Base-by-base conservation (phyloP, 176 grass and related monocot genomes). In the Carex scoparia region DNA sequence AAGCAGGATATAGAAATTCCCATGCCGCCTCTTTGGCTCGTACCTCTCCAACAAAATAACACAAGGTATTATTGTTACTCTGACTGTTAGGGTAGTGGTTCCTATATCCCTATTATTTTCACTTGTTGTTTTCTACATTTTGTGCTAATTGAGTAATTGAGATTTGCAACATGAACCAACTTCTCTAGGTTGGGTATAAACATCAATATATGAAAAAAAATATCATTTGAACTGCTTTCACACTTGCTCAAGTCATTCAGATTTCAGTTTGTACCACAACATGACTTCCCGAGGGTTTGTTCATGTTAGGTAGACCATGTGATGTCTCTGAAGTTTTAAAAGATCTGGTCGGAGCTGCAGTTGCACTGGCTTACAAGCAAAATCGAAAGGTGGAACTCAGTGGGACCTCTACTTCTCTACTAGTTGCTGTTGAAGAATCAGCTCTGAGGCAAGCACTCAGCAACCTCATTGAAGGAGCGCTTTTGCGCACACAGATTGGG, bases 381-480 rank as follows among this genome's bases (percentile, higher is more conserved):
- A 85, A 92, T 27, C 78, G 90, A 38, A 84, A 61, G 58, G 55
- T 95, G 86, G 87, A 92, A 81, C 53, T 92, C 48, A 89, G 23
- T 72, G 90, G 73, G 77, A 87, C 84, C 53, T 70, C 82, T 60
- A 69, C 80, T 73, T 70, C 83, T 27, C 73, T 92, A 23, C 79
- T 82, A 88, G 93, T 95, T 84, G 79, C 79, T 57, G 90, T 95
- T 23, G 90, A 95, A 86, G 90, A 92, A 86, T 89, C 89, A 68
- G 83, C 89, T 89, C 75, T 95, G 75, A 79, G 90, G 81, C 89
- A 92, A 86, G 93, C 90, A 79, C 84, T 95, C 10, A 92, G 90
- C 85, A 95, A 95, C 90, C 88, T 95, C 54, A 91, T 95, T 70
- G 93, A 95, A 61, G 90, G 93, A 38, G 90, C 93, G 84, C 79